These are phyloP conservation scores for Calonectria crousiana DNA, from an alignment of 2,329 filamentous ascomycete genomes.

Conservation along the genomic window DNA sequence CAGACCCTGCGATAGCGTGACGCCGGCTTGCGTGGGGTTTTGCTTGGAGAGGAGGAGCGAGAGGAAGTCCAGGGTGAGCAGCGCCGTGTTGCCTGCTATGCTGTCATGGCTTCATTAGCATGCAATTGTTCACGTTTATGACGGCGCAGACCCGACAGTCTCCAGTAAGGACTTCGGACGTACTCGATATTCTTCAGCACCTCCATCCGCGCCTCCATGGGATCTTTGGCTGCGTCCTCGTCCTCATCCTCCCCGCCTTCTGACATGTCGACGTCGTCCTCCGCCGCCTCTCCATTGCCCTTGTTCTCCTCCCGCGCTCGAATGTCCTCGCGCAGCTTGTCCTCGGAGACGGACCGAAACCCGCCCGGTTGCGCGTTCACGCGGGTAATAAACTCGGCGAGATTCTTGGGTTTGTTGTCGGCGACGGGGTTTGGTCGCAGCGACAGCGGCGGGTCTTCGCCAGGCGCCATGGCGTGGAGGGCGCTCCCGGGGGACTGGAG, in stretches of 20 bases:
- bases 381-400: slow-evolving; percentile 83
- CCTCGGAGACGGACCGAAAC: slow-evolving; percentile 84
- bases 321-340: slow-evolving; percentile 78
- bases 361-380: slow-evolving; percentile 83
- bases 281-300: slow-evolving; percentile 55
- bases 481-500: not conserved
- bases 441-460: slow-evolving; percentile 52
- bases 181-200: slow-evolving; percentile 71
- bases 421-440: slow-evolving; percentile 61
- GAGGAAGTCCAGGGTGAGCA: slow-evolving; percentile 83
- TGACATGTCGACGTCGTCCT: slow-evolving; percentile 60
- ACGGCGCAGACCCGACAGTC: not conserved
- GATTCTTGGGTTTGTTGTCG: slow-evolving; percentile 68
- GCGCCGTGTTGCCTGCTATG: slow-evolving; percentile 65
- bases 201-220: slow-evolving; percentile 66
- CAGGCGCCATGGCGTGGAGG: slow-evolving; percentile 45
- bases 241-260: slow-evolving; percentile 57
- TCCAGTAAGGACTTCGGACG: slow-evolving; percentile 32
- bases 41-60: slow-evolving; percentile 89
- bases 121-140: not conserved
- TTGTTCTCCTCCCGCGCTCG: slow-evolving; percentile 55
- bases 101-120: slow-evolving; percentile 37
- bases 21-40: slow-evolving; percentile 75
- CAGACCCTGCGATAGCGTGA: slow-evolving; percentile 77
- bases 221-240: slow-evolving; percentile 58